phyloP scores from a whole-genome alignment of 2,329 filamentous ascomycete genomes.

The Beauveria sp. region DNA sequence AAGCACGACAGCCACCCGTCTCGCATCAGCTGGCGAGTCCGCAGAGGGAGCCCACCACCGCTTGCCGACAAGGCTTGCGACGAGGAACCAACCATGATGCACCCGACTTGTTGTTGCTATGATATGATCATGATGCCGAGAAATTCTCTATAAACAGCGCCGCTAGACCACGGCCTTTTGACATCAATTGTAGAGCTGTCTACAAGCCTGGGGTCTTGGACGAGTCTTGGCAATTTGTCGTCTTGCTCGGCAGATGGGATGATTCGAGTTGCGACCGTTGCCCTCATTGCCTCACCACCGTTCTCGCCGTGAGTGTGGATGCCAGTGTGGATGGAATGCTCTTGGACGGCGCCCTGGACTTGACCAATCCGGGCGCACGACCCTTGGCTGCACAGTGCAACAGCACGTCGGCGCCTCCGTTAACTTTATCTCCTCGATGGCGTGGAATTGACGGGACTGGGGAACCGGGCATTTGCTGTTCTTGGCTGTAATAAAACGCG shows the following conservation, averaged over 20 bases:
- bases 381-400: neutral
- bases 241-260: neutral
- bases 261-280: neutral
- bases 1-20: too few species aligned
- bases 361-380: neutral
- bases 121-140: too few species aligned
- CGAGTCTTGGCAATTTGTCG: neutral
- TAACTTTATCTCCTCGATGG: neutral
- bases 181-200: too few species aligned
- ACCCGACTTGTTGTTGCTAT: too few species aligned
- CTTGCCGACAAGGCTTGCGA: too few species aligned
- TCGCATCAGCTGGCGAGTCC: too few species aligned
- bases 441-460: neutral
- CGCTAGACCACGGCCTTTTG: too few species aligned
- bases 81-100: too few species aligned
- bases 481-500: neutral
- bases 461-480: neutral
- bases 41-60: too few species aligned
- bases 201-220: too few species aligned
- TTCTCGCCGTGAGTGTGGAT: slow-evolving; percentile 7
- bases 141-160: too few species aligned
- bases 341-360: neutral
- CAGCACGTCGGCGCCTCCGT: slow-evolving; percentile 1
- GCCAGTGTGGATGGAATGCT: neutral
- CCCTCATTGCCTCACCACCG: neutral